Conservation (phyloP, 805 yeast genomes). For the Grigorovia humatica region DNA sequence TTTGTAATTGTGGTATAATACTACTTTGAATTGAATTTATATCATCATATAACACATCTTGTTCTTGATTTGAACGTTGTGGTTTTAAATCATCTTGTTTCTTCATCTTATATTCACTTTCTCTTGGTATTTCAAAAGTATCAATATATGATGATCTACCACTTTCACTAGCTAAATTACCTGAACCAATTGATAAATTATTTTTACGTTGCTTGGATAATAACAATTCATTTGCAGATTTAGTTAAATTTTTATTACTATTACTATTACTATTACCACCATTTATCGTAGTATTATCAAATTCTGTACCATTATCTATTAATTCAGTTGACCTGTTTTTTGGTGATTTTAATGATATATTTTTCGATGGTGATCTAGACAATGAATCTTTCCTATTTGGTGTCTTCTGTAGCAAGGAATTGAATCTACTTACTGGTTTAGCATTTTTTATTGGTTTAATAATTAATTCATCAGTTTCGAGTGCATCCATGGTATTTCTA, state of each 20-base stretch:
- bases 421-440: constrained; percentile 14
- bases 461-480: constrained; percentile 6
- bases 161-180: constrained; percentile 14
- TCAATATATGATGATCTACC: constrained; percentile 2
- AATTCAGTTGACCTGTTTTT: neutral
- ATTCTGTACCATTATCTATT: neutral
- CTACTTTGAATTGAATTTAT: constrained; percentile 18
- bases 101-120: neutral
- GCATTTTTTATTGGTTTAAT: constrained; percentile 15
- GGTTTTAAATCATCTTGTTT: neutral
- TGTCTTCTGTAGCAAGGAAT: constrained; percentile 6
- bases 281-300: neutral
- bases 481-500: neutral
- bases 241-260: neutral
- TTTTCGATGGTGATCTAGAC: neutral
- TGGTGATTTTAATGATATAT: neutral
- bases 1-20: constrained; percentile 18
- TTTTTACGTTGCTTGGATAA: constrained; percentile 4
- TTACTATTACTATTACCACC: neutral
- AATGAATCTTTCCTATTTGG: neutral
- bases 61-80: neutral
- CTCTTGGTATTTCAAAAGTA: neutral
- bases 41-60: constrained; percentile 5
- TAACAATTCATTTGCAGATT: constrained; percentile 8
- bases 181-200: constrained; percentile 12